phyloP scores from a whole-genome alignment of 1,284 basidiomycete genomes.

The Boletellus dicymbophilus region DNA sequence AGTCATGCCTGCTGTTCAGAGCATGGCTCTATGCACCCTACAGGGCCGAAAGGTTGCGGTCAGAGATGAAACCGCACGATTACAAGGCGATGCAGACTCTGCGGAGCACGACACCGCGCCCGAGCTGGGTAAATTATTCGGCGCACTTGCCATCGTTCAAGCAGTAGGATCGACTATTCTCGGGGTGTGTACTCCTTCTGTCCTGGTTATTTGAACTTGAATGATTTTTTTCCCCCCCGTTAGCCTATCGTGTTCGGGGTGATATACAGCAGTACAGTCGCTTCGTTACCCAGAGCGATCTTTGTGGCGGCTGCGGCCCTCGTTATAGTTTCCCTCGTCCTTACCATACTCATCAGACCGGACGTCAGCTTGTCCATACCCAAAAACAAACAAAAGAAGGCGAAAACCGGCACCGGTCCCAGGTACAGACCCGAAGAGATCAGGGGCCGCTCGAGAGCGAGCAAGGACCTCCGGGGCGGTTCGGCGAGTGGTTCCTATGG shows the following conservation, averaged over 20 bases:
- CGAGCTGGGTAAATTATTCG: conserved; percentile 60
- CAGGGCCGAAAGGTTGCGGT: conserved; percentile 51
- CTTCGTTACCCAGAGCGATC: conserved; percentile 63
- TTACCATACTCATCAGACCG: conserved; percentile 55
- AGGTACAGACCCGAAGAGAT: conserved; percentile 31
- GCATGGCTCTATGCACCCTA: conserved; percentile 67
- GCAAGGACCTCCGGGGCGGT: conserved; percentile 50
- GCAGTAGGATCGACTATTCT: conserved; percentile 68
- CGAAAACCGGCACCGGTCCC: background rate
- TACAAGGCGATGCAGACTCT: conserved; percentile 7
- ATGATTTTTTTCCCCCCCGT: background rate
- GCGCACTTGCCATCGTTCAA: conserved; percentile 67
- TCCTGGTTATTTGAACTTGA: background rate
- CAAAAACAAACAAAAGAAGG: conserved; percentile 11
- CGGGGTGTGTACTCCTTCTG: conserved; percentile 52
- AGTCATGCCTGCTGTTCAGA: conserved; percentile 64
- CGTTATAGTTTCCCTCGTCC: conserved; percentile 45
- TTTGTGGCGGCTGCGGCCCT: conserved; percentile 59
- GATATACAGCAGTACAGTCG: conserved; percentile 68
- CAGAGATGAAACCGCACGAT: conserved; percentile 21
- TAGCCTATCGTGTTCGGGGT: conserved; percentile 73
- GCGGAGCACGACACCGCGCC: conserved; percentile 26
- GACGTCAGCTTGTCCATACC: conserved; percentile 23
- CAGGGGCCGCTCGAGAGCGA: conserved; percentile 55
- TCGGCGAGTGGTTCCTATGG: conserved; percentile 23